Evolutionary conservation across 768 basidiomycete genomes (phyloP), one percentile per base, ranked within the genome.

Genomic region (Plicaturopsis crispa): DNA sequence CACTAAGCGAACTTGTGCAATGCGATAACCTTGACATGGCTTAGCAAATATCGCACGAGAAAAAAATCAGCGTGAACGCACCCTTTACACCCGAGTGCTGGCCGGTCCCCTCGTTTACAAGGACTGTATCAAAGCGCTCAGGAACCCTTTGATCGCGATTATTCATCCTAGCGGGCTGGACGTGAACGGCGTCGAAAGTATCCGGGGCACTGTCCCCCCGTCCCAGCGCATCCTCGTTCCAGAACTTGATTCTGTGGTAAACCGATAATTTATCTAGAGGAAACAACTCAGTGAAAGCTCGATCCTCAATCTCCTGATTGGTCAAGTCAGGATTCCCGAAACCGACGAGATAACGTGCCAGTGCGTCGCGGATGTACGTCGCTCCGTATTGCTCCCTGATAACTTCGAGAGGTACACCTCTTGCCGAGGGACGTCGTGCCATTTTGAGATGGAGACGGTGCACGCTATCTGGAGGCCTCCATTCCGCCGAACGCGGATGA

Each of bases 91-190:
- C 50, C n/a, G 31, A 41, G 12, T 14, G 22, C 12, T 26, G 13
- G 5, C 43, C 35, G 14, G 13, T 28, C 4, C 44, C 45, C 22
- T 42, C 36, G 7, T 54, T 53, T 20, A 59, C 39, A 2, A 64
- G 42, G 0, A 44, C 59, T 3, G 56, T 65, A 40, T 70, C 65
- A 48, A 66, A 69, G 4, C 57, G 42, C 1, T 41, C 55, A 3
- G 53, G 52, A 18, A 55, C 39, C 0, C 16, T 4, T 2, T 40
- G 33, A 0, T 48, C 42, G 4, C 45, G 42, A 11, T 36, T 44
- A 33, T 56, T 45, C 13, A 12, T 19, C 19, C 26, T 8, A 8
- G 26, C 26, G 14, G 36, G 36, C n/a, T 37, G 24, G 13, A 24
- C 36, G 22, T 37, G 36, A 22, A 37, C 16, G 2, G 36, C 20